Evolutionary conservation across 495 filamentous ascomycete genomes (phyloP), one percentile per base, ranked within the genome.

Genomic region (Hyaloscypha bicolor): DNA sequence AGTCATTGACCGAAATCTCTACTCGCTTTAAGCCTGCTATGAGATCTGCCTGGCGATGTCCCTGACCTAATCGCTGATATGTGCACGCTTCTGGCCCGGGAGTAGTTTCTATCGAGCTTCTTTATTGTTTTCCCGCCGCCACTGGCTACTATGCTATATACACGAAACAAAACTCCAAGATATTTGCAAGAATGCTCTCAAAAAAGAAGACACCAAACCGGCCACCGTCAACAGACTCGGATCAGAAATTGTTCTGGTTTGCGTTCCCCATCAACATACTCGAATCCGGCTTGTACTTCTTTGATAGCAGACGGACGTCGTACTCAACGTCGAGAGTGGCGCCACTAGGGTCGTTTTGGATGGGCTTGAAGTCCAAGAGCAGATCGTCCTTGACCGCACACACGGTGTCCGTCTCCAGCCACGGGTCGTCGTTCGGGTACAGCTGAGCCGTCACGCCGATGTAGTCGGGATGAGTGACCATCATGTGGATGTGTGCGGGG

Each of bases 401-500:
- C 62, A 88, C 87, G 48, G 87, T 85, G 77, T 89, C 87, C 66
- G 83, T 87, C 69, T 79, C 76, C 21, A 88, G 75, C 69, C 85
- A 83, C 21, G 85, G 85, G 77, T 89, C 87, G 71, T 86, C 83
- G 68, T 77, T 81, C 72, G 86, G 86, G 79, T 86, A 89, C 74
- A 89, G 79, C 78, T 88, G 86, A 69, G 84, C 87, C 72, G 85
- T 85, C 63, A 88, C 80, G 53, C 84, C 57, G 75, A 88, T 79
- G 75, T 77, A 86, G 0, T 83, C 80, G 35, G 75, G 68, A 66
- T 84, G 80, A 5, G 82, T 85, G 71, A 91, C 87, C 79, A 93
- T 88, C 72, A 94, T 91, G 76, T 95, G 92, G 69, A 95, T 93
- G 73, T 94, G 91, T 42, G 89, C 92, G 45, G 92, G 92, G n/a